These are phyloP conservation scores for Penicilliopsis zonata DNA, from an alignment of 495 filamentous ascomycete species.

Conservation along the genomic window DNA sequence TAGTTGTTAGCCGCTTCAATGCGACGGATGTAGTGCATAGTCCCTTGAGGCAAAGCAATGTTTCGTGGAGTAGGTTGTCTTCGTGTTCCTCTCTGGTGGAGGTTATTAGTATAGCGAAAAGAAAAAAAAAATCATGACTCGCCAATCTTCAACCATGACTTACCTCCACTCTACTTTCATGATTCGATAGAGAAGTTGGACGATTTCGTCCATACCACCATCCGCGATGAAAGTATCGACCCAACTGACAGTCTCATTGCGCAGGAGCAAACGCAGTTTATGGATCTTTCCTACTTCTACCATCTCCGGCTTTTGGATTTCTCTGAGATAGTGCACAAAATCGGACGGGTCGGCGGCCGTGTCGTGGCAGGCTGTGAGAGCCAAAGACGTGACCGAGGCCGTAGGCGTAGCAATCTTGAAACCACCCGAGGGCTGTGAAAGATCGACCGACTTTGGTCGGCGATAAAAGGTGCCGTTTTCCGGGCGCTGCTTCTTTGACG, in stretches of 20 bases:
- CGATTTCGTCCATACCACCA: constrained; percentile 87
- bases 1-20: constrained; percentile 63
- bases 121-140: background rate
- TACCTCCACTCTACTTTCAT: constrained; percentile 96
- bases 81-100: constrained; percentile 83
- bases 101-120: constrained; percentile 5
- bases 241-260: constrained; percentile 93
- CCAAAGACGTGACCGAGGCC: constrained; percentile 27
- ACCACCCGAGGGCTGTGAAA: constrained; percentile 30
- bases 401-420: constrained; percentile 34
- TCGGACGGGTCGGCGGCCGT: constrained; percentile 55
- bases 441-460: constrained; percentile 31
- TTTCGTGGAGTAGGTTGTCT: constrained; percentile 83
- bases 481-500: constrained; percentile 45
- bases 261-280: constrained; percentile 78
- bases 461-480: constrained; percentile 27
- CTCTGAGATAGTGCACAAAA: constrained; percentile 68
- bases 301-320: constrained; percentile 63
- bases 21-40: constrained; percentile 84
- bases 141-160: too few species aligned
- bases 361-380: constrained; percentile 27
- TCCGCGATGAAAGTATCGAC: constrained; percentile 80
- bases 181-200: constrained; percentile 73
- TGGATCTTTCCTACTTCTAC: constrained; percentile 91
- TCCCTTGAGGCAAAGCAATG: constrained; percentile 85